Evolutionary conservation across 805 yeast species (phyloP).

Genomic region (Yamadazyma philogaea): DNA sequence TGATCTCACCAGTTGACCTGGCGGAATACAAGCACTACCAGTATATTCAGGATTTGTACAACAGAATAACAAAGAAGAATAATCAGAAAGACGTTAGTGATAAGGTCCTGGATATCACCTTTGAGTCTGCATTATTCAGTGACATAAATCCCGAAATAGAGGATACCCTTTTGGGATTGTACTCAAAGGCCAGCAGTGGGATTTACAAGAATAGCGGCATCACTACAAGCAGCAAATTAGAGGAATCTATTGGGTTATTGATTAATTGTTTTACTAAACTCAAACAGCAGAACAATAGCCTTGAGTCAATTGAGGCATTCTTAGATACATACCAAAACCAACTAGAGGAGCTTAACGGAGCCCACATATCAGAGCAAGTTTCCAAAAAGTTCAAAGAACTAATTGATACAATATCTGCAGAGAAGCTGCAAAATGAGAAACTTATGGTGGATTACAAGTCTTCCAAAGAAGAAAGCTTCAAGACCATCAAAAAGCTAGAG

Average conservation of each 20-base stretch:
- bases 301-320: slow-evolving; percentile 54
- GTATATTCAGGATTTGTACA: slow-evolving; percentile 32
- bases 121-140: slow-evolving; percentile 52
- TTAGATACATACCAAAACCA: slow-evolving; percentile 45
- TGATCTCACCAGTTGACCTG: slow-evolving; percentile 17
- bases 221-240: slow-evolving; percentile 53
- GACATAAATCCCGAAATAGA: slow-evolving; percentile 51
- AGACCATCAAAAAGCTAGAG: slow-evolving; percentile 10
- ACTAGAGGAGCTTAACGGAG: slow-evolving; percentile 24
- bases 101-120: slow-evolving; percentile 2
- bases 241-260: slow-evolving; percentile 52
- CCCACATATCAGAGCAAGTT: slow-evolving; percentile 21
- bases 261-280: slow-evolving; percentile 55
- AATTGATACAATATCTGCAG: slow-evolving; percentile 3
- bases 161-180: slow-evolving; percentile 48
- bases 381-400: slow-evolving; percentile 10
- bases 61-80: slow-evolving; percentile 8
- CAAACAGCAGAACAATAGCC: slow-evolving; percentile 55
- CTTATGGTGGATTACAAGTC: slow-evolving; percentile 6
- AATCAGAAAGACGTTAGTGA: background rate
- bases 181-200: slow-evolving; percentile 49
- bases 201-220: slow-evolving; percentile 59
- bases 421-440: slow-evolving; percentile 11
- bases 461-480: slow-evolving; percentile 9
- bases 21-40: slow-evolving; percentile 34